phyloP scores from a whole-genome alignment of 176 grass and related monocot genomes.

The Oryza coarctata region DNA sequence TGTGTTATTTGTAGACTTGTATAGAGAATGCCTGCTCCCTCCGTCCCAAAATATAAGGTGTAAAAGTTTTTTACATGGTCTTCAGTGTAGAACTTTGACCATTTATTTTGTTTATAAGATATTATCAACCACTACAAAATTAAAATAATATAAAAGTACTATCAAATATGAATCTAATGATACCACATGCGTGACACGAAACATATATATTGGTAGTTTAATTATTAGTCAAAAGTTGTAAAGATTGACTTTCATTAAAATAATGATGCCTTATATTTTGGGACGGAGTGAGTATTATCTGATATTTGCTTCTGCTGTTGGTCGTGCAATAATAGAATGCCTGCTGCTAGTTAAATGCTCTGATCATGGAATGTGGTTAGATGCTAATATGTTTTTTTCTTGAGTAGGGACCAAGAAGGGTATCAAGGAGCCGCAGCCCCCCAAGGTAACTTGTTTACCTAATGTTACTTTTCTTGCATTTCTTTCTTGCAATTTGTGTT shows the following conservation, averaged over 20 bases:
- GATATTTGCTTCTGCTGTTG: neutral
- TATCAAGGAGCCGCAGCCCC: constrained; percentile 91
- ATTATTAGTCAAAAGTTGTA: no score
- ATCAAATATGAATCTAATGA: no score
- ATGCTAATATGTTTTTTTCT: neutral
- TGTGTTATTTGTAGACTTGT: neutral
- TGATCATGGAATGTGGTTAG: neutral
- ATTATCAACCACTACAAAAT: no score
- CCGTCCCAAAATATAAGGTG: no score
- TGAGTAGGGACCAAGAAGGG: constrained; percentile 68
- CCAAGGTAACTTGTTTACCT: constrained; percentile 56
- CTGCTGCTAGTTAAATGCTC: neutral
- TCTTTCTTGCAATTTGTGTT: neutral
- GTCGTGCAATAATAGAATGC: neutral
- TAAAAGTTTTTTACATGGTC: no score
- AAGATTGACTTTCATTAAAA: no score
- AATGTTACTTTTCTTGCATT: neutral
- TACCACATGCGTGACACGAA: no score
- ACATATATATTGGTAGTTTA: no score
- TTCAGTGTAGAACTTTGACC: no score
- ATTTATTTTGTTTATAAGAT: no score
- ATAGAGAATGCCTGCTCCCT: neutral
- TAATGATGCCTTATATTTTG: no score
- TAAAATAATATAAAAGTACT: no score
- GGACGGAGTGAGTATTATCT: neutral